Conservation (phyloP, 202 grass and related monocot species). For the Cymbopogon flexuosus region DNA sequence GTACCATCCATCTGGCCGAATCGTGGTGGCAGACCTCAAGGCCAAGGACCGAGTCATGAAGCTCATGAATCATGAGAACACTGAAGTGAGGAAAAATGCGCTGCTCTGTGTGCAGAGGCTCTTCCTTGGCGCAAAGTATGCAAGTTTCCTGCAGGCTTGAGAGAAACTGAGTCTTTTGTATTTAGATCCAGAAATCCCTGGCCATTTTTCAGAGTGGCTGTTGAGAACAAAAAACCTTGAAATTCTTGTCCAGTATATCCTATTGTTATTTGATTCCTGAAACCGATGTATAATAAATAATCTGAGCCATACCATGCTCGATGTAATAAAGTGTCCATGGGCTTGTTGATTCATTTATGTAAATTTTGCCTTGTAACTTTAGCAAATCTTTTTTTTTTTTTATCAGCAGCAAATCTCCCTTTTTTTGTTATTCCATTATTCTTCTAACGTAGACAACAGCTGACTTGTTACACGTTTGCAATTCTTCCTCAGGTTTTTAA, state of each 20-base stretch:
- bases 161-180: too few species aligned
- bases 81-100: too few species aligned
- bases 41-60: too few species aligned
- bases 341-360: slow-evolving; percentile 24
- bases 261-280: slow-evolving; percentile 30
- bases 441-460: background rate
- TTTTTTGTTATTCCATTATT: background rate
- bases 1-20: too few species aligned
- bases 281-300: slow-evolving; percentile 49
- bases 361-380: background rate
- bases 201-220: slow-evolving; percentile 28
- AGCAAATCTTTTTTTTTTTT: background rate
- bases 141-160: too few species aligned
- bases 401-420: too few species aligned
- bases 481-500: background rate
- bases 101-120: too few species aligned
- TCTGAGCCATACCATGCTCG: slow-evolving; percentile 27
- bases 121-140: too few species aligned
- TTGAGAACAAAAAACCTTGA: background rate
- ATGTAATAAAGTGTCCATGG: slow-evolving; percentile 45
- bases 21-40: too few species aligned
- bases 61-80: too few species aligned
- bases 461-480: background rate
- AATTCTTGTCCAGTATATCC: slow-evolving; percentile 39
- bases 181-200: slow-evolving; percentile 31